phyloP scores from a whole-genome alignment of 2,329 filamentous ascomycete species.

The Didymella keratinophila region DNA sequence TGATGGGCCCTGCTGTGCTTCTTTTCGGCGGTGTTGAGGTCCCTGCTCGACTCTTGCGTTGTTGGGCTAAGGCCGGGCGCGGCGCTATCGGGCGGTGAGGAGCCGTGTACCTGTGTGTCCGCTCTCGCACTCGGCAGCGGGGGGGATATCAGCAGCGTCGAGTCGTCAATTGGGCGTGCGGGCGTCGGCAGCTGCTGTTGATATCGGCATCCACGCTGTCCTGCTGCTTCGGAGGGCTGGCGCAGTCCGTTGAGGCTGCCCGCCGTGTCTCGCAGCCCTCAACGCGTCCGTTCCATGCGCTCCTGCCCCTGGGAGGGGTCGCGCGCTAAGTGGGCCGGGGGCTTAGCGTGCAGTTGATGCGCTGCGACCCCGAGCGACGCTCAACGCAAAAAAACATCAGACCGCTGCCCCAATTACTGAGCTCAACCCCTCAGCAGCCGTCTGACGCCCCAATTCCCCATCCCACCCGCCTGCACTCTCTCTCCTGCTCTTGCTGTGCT shows the following conservation, averaged over 20 bases:
- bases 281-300: background rate
- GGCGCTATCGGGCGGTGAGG: constrained; percentile 23
- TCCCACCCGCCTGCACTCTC: constrained; percentile 16
- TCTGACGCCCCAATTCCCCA: constrained; percentile 31
- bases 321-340: constrained; percentile 14
- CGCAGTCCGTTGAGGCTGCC: constrained; percentile 4
- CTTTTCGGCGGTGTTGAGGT: constrained; percentile 43
- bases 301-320: constrained; percentile 10
- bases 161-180: background rate
- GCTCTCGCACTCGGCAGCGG: constrained; percentile 10
- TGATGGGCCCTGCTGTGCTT: constrained; percentile 28
- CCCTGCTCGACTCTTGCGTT: constrained; percentile 35
- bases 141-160: background rate
- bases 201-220: constrained; percentile 9
- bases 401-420: constrained; percentile 37
- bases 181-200: constrained; percentile 5
- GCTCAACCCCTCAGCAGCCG: constrained; percentile 28
- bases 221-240: background rate
- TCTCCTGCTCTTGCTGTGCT: constrained; percentile 7
- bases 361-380: constrained; percentile 40
- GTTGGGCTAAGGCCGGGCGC: constrained; percentile 22
- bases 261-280: constrained; percentile 2
- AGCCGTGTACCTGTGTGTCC: constrained; percentile 15
- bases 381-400: constrained; percentile 47
- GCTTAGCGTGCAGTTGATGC: constrained; percentile 33